These are phyloP conservation scores for Cryphonectria nitschkei DNA, from an alignment of 2,329 filamentous ascomycete species.

Conservation along the genomic window DNA sequence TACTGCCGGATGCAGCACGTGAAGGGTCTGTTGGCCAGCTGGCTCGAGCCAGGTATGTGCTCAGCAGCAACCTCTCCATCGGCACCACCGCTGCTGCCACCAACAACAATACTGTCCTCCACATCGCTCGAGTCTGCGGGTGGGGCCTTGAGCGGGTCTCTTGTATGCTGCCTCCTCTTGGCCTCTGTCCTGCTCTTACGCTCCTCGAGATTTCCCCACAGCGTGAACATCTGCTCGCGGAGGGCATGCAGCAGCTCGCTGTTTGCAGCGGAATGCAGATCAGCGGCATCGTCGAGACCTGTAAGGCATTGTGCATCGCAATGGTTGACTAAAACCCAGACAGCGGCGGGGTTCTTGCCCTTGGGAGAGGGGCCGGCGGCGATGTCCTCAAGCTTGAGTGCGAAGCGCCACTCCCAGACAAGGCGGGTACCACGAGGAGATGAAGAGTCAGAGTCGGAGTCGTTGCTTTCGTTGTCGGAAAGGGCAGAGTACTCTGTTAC, in stretches of 20 bases:
- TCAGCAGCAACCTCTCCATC: constrained; percentile 29
- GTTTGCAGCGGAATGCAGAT: constrained; percentile 57
- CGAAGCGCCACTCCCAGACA: constrained; percentile 84
- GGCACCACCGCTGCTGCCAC: constrained; percentile 24
- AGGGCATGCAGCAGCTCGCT: constrained; percentile 53
- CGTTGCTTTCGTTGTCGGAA: constrained; percentile 47
- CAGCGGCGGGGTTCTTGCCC: constrained; percentile 45
- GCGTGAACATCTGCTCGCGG: constrained; percentile 70
- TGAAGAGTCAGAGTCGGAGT: constrained; percentile 35
- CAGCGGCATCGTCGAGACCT: constrained; percentile 53
- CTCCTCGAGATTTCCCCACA: constrained; percentile 90
- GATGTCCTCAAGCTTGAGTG: constrained; percentile 76
- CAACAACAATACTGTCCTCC: constrained; percentile 33
- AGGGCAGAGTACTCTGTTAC: constrained; percentile 53
- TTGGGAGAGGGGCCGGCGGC: constrained; percentile 30
- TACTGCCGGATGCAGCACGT: constrained; percentile 74
- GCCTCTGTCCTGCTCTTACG: constrained; percentile 50
- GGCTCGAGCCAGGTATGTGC: constrained; percentile 21
- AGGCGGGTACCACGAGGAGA: constrained; percentile 30
- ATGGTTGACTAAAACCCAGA: constrained; percentile 73
- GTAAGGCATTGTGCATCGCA: constrained; percentile 52
- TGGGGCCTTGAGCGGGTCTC: constrained; percentile 34
- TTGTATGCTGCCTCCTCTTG: constrained; percentile 27
- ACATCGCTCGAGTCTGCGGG: constrained; percentile 45
- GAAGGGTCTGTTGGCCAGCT: constrained; percentile 62